phyloP scores from a whole-genome alignment of 768 basidiomycete species.

The Russula compacta region DNA sequence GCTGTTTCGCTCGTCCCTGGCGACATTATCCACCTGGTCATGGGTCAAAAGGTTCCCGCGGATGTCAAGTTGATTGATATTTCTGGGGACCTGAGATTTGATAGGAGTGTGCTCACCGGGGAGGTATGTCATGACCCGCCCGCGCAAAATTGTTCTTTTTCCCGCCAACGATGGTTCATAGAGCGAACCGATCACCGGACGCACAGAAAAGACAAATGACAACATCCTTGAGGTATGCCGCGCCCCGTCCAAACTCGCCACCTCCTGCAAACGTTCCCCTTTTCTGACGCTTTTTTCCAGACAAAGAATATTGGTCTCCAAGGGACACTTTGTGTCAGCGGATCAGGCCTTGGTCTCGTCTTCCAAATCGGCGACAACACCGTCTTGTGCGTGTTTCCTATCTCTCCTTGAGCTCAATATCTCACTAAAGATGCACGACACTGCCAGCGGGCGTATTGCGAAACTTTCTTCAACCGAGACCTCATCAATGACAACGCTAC shows the following conservation, averaged over 20 bases:
- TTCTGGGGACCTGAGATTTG: constrained; percentile 49
- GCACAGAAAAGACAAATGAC: constrained; percentile 25
- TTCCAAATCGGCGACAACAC: constrained; percentile 43
- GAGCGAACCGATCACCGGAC: constrained; percentile 19
- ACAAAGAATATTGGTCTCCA: constrained; percentile 54
- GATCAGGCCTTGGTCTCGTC: constrained; percentile 39
- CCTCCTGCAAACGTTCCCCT: not conserved
- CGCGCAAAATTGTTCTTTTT: constrained; percentile 14
- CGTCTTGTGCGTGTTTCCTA: constrained; percentile 35
- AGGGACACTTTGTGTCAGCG: constrained; percentile 43
- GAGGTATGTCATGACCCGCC: constrained; percentile 32
- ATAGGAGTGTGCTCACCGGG: constrained; percentile 55
- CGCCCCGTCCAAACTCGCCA: not conserved
- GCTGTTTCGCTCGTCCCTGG: constrained; percentile 60
- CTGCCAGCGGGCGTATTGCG: constrained; percentile 31
- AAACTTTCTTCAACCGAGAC: constrained; percentile 28
- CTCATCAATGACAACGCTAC: constrained; percentile 38
- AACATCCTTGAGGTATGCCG: constrained; percentile 23
- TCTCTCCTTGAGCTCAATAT: not conserved
- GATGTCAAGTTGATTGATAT: constrained; percentile 56
- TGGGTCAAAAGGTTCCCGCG: constrained; percentile 65
- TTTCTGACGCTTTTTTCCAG: constrained; percentile 26
- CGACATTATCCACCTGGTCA: constrained; percentile 51
- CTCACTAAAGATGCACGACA: not conserved
- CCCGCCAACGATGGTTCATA: constrained; percentile 23